Evolutionary conservation across 2,329 filamentous ascomycete genomes (phyloP).

Genomic region (Epichloe sylvatica): DNA sequence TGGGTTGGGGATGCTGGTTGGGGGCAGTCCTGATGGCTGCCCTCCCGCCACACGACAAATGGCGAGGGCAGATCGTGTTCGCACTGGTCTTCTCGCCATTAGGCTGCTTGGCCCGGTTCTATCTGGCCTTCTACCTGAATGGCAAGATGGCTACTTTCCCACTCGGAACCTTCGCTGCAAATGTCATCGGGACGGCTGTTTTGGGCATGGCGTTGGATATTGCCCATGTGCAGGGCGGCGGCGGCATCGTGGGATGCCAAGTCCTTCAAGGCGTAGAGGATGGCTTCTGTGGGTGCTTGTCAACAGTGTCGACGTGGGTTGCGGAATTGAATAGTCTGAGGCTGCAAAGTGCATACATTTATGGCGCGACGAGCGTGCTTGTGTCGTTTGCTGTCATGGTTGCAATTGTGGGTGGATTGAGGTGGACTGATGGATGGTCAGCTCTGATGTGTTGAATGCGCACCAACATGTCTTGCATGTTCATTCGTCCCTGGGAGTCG

Average conservation of each 20-base stretch:
- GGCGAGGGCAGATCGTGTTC: conserved; percentile 66
- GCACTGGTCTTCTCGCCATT: conserved; percentile 70
- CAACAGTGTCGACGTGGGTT: conserved; percentile 55
- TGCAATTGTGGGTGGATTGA: conserved; percentile 59
- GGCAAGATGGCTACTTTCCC: conserved; percentile 53
- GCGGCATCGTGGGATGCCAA: conserved; percentile 47
- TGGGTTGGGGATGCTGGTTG: conserved; percentile 65
- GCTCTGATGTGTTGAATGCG: conserved; percentile 21
- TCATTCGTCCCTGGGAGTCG: no score
- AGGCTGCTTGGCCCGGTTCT: conserved; percentile 65
- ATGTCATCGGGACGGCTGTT: conserved; percentile 61
- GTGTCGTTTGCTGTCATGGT: conserved; percentile 47
- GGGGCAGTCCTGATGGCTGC: conserved; percentile 59
- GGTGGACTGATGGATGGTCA: conserved; percentile 51
- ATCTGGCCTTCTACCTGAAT: conserved; percentile 59
- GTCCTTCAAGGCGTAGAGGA: conserved; percentile 53
- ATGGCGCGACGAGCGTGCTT: conserved; percentile 48
- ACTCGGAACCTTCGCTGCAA: conserved; percentile 72
- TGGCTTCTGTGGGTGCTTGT: conserved; percentile 53
- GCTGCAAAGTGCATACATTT: conserved; percentile 48
- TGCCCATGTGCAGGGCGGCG: conserved; percentile 47
- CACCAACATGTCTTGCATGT: neutral
- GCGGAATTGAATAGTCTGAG: conserved; percentile 42
- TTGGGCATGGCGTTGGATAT: conserved; percentile 68
- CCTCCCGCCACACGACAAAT: conserved; percentile 56